A percentile compares a stretch with the other conserved stretches of the same genome.
Evolutionary conservation across 108 stramenopile genomes (phyloP).

Genomic region (Nitzschia putrida): DNA sequence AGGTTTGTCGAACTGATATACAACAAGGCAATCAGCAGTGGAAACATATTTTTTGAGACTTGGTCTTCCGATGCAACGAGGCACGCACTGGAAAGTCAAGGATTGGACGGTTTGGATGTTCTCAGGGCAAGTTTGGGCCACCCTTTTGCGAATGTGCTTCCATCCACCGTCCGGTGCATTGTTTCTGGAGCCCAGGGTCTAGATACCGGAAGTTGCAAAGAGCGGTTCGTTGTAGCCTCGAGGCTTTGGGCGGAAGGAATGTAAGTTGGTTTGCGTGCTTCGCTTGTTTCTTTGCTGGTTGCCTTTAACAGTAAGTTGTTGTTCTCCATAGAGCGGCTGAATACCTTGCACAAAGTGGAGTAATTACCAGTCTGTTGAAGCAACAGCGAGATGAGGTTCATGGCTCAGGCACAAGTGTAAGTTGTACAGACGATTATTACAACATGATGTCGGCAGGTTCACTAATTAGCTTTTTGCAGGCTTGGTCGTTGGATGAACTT

Average conservation of each 20-base stretch:
- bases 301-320: neutral
- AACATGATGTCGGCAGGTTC: neutral
- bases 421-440: neutral
- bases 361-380: constrained; percentile 63
- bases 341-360: constrained; percentile 71
- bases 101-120: constrained; percentile 36
- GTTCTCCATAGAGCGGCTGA: constrained; percentile 61
- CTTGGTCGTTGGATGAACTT: constrained; percentile 64
- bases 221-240: constrained; percentile 62
- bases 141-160: constrained; percentile 40
- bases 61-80: constrained; percentile 28
- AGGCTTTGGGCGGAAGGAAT: constrained; percentile 70
- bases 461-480: constrained; percentile 32
- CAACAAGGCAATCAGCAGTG: constrained; percentile 28
- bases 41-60: constrained; percentile 7
- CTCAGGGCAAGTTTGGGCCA: constrained; percentile 64
- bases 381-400: constrained; percentile 35
- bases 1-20: constrained; percentile 71
- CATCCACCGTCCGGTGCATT: constrained; percentile 52
- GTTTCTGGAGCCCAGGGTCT: constrained; percentile 65
- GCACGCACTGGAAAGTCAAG: constrained; percentile 31
- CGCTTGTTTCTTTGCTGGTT: neutral
- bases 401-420: constrained; percentile 27
- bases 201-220: constrained; percentile 47
- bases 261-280: neutral